These are phyloP conservation scores for Hericium erinaceus DNA, from an alignment of 768 basidiomycete species.

Conservation along the genomic window DNA sequence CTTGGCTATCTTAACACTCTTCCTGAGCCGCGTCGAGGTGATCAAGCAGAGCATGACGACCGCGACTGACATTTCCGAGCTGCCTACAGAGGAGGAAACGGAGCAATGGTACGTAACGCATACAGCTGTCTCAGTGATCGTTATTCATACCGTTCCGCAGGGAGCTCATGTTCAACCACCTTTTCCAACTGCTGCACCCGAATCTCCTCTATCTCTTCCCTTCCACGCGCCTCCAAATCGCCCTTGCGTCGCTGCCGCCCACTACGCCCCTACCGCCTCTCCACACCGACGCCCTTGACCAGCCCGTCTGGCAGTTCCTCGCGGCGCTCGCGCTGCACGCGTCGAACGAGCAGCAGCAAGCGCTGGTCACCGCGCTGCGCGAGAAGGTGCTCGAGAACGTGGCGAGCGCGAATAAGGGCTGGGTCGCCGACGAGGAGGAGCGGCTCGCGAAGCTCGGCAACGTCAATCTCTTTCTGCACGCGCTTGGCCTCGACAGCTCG, in stretches of 20 bases:
- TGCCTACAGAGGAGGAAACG: slow-evolving; percentile 63
- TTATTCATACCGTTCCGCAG: slow-evolving; percentile 29
- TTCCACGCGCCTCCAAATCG: slow-evolving; percentile 61
- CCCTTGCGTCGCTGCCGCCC: slow-evolving; percentile 19
- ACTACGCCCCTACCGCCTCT: slow-evolving; percentile 25
- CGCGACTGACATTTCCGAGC: slow-evolving; percentile 43
- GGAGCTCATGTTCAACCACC: slow-evolving; percentile 81
- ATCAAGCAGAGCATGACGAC: slow-evolving; percentile 65
- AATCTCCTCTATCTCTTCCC: slow-evolving; percentile 82
- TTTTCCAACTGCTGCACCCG: slow-evolving; percentile 73
- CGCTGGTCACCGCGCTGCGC: slow-evolving; percentile 74
- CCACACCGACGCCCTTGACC: slow-evolving; percentile 62
- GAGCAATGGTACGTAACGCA: slow-evolving; percentile 60
- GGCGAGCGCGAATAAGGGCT: slow-evolving; percentile 65
- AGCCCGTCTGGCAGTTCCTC: slow-evolving; percentile 92
- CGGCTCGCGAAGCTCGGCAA: slow-evolving; percentile 76
- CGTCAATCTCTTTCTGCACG: slow-evolving; percentile 86
- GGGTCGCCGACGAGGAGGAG: slow-evolving; percentile 67
- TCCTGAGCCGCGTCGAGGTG: slow-evolving; percentile 88
- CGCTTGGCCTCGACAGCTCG: slow-evolving; percentile 63
- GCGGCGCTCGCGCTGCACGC: slow-evolving; percentile 84
- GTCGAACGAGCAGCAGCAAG: slow-evolving; percentile 78
- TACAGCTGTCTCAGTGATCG: neutral
- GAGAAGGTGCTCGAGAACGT: slow-evolving; percentile 95
- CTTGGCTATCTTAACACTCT: slow-evolving; percentile 79